Percentiles rank a stretch among this genome's conserved stretches.
phyloP scores from a whole-genome alignment of 352 stramenopile species.

The Phytophthora aleatoria region DNA sequence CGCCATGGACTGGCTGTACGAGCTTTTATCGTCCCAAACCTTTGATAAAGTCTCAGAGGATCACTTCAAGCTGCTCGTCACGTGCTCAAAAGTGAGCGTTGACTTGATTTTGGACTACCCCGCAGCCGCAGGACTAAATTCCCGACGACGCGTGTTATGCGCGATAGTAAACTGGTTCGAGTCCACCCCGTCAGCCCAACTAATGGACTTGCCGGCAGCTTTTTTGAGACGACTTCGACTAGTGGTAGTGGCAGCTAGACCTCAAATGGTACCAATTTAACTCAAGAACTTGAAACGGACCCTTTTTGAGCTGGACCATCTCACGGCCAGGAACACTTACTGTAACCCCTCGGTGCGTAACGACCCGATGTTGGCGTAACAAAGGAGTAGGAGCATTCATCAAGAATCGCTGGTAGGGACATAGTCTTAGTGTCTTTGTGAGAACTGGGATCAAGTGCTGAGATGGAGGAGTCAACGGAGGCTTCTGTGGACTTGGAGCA shows the following conservation, averaged over 20 bases:
- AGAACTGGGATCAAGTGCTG: neutral
- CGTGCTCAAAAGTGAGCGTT: conserved; percentile 19
- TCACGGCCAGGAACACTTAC: no score
- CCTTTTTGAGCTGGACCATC: neutral
- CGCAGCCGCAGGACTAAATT: neutral
- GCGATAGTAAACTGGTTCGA: conserved; percentile 35
- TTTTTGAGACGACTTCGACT: conserved; percentile 39
- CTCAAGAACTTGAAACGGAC: neutral
- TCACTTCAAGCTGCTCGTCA: conserved; percentile 17
- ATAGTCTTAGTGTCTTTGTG: no score
- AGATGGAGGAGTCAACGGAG: conserved; percentile 8
- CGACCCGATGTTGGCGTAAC: no score
- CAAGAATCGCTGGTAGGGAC: no score
- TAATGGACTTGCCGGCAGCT: conserved; percentile 17
- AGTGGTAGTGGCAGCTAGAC: conserved; percentile 33
- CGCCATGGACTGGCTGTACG: conserved; percentile 24
- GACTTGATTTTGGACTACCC: conserved; percentile 30
- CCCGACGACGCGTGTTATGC: conserved; percentile 17
- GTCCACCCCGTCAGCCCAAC: conserved; percentile 4
- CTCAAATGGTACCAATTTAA: neutral
- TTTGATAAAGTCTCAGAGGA: conserved; percentile 15
- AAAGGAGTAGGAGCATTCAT: no score
- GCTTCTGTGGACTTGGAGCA: conserved; percentile 1
- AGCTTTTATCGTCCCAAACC: conserved; percentile 19
- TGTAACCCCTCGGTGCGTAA: no score